Percentiles rank a stretch among this genome's conserved stretches.
phyloP scores from a whole-genome alignment of 2,329 filamentous ascomycete species.

The Pseudovirgaria hyperparasitica region DNA sequence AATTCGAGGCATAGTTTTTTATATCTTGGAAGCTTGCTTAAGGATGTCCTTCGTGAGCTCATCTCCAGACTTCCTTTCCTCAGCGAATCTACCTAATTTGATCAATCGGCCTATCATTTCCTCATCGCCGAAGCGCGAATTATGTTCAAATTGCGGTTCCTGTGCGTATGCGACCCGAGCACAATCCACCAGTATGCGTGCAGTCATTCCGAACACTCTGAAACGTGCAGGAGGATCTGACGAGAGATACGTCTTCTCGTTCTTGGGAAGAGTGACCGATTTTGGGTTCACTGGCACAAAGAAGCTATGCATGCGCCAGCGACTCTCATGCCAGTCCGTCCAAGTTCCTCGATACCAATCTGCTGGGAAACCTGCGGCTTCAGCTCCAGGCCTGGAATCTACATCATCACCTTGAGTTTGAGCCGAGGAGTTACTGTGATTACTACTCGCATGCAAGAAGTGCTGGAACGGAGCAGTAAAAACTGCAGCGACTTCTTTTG shows the following conservation, averaged over 20 bases:
- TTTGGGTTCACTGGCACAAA: slow-evolving; percentile 69
- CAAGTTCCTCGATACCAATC: slow-evolving; percentile 80
- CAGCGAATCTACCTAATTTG: slow-evolving; percentile 42
- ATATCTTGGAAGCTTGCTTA: slow-evolving; percentile 37
- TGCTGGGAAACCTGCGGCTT: slow-evolving; percentile 28
- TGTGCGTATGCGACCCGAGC: slow-evolving; percentile 72
- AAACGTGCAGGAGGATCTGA: slow-evolving; percentile 38
- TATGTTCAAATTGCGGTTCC: slow-evolving; percentile 73
- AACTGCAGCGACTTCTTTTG: slow-evolving; percentile 83
- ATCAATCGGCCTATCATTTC: slow-evolving; percentile 47
- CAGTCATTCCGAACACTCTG: slow-evolving; percentile 92
- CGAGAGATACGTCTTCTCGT: not conserved
- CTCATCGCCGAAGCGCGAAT: slow-evolving; percentile 52
- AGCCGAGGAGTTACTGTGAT: slow-evolving; percentile 3
- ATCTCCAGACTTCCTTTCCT: slow-evolving; percentile 38
- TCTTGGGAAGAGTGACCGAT: slow-evolving; percentile 47
- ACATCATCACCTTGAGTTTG: not conserved
- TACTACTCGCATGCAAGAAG: slow-evolving; percentile 44
- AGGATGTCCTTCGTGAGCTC: slow-evolving; percentile 39
- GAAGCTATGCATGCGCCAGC: slow-evolving; percentile 89
- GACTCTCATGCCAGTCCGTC: slow-evolving; percentile 62
- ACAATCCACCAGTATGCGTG: slow-evolving; percentile 76
- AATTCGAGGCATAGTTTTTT: no score
- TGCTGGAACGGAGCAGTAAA: slow-evolving; percentile 83
- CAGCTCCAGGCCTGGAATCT: slow-evolving; percentile 6